Percentiles rank a stretch among this genome's conserved stretches.
Conservation (phyloP, 2,329 filamentous ascomycete species). For the Tolypocladium amazonense region DNA sequence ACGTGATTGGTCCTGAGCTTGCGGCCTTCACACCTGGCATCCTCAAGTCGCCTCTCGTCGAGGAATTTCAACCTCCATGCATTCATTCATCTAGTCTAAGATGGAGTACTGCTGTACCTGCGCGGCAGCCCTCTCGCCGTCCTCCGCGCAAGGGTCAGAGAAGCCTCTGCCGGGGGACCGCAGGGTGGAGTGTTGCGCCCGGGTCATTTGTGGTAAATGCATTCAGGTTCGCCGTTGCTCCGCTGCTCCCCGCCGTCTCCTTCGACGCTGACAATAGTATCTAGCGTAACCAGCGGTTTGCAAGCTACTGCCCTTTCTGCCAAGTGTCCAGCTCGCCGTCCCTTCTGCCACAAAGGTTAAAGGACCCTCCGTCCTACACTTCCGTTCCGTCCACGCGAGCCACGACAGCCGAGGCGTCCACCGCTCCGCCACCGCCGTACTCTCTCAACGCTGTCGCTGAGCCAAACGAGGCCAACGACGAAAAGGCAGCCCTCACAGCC, state of each 20-base stretch:
- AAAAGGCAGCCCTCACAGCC: constrained; percentile 13
- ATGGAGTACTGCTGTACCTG: constrained; percentile 59
- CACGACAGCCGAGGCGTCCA: constrained; percentile 10
- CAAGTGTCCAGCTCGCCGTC: constrained; percentile 56
- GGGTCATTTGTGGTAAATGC: constrained; percentile 62
- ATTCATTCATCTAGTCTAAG: constrained; percentile 1
- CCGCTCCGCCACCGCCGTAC: constrained; percentile 30
- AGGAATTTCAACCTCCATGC: neutral
- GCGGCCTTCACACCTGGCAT: neutral
- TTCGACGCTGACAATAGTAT: constrained; percentile 4
- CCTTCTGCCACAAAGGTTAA: constrained; percentile 48
- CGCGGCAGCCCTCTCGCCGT: constrained; percentile 46
- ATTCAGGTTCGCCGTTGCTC: constrained; percentile 39
- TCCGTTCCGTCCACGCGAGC: constrained; percentile 17
- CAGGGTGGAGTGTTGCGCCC: constrained; percentile 55
- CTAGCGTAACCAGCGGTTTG: constrained; percentile 57
- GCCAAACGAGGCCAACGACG: constrained; percentile 5
- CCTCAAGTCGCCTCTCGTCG: neutral
- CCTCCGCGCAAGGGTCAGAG: constrained; percentile 43
- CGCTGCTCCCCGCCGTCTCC: neutral
- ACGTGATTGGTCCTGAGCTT: neutral
- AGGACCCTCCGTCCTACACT: constrained; percentile 58
- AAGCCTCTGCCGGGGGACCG: constrained; percentile 51
- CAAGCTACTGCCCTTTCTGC: constrained; percentile 61
- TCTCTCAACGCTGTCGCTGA: neutral